Conservation (phyloP, 2,329 filamentous ascomycete species). For the Clonostachys sp. region DNA sequence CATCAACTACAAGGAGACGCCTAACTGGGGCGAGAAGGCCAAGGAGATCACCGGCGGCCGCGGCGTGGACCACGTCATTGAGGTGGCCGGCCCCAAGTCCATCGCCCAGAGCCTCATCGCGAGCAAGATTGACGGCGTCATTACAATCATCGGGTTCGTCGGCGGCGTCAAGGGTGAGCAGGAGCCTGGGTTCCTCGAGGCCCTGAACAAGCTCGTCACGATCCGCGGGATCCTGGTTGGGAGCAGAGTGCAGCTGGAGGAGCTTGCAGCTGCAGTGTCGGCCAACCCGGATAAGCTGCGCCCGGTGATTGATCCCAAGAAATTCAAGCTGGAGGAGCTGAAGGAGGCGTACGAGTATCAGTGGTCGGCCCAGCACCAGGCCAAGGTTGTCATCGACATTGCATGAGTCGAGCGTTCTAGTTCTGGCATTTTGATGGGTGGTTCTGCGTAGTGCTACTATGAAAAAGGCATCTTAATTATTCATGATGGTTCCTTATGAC, state of each 20-base stretch:
- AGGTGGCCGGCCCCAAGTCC: conserved; percentile 39
- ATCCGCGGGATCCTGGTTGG: conserved; percentile 42
- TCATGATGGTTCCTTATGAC: too few relatives aligned
- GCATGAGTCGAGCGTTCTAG: conserved; percentile 6
- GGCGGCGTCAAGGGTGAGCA: conserved; percentile 14
- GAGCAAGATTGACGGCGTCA: conserved; percentile 39
- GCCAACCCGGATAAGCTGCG: conserved; percentile 32
- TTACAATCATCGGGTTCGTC: conserved; percentile 32
- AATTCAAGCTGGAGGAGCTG: conserved; percentile 37
- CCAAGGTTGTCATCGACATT: conserved; percentile 29
- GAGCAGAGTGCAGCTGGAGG: conserved; percentile 40
- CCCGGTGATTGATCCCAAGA: conserved; percentile 40
- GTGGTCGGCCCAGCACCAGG: conserved; percentile 28
- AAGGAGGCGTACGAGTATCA: conserved; percentile 38
- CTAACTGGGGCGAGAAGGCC: conserved; percentile 39
- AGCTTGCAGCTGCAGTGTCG: conserved; percentile 45
- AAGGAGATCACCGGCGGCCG: conserved; percentile 33
- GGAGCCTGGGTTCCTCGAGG: conserved; percentile 25
- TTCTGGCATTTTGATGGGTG: too few relatives aligned
- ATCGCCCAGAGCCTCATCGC: conserved; percentile 38
- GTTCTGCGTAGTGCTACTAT: too few relatives aligned
- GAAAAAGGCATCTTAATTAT: too few relatives aligned
- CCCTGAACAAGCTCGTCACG: conserved; percentile 25
- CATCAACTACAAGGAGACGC: conserved; percentile 42
- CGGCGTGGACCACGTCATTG: conserved; percentile 42